Evolutionary conservation across 2,329 filamentous ascomycete genomes (phyloP).

Genomic region (Ophiocordyceps camponoti-leonardi): DNA sequence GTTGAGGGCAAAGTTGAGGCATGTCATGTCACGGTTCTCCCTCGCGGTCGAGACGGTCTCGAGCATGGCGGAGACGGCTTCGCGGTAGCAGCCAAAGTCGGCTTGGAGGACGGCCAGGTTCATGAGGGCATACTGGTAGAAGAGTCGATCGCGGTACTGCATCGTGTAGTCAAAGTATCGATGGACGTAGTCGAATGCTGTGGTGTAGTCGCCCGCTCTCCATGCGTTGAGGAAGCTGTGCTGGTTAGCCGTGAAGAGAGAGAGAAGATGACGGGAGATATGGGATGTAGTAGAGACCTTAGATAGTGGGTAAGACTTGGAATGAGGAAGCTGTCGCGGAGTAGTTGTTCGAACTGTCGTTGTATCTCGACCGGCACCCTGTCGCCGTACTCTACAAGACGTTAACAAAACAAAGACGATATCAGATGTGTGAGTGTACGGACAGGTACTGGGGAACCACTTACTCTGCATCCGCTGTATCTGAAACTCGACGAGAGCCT

Average conservation of each 20-base stretch:
- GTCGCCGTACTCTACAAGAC: conserved; percentile 47
- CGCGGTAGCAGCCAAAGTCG: conserved; percentile 80
- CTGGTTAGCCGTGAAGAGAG: background rate
- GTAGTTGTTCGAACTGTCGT: conserved; percentile 49
- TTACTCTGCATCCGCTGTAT: conserved; percentile 78
- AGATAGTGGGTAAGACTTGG: conserved; percentile 65
- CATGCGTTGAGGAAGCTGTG: conserved; percentile 75
- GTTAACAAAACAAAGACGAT: too few species aligned
- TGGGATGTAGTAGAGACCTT: conserved; percentile 25
- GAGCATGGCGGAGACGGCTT: conserved; percentile 86
- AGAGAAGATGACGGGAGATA: background rate
- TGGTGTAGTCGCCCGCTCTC: conserved; percentile 78
- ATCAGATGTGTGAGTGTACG: too few species aligned
- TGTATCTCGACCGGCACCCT: conserved; percentile 62
- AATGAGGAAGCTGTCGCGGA: conserved; percentile 48
- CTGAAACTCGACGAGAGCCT: conserved; percentile 71
- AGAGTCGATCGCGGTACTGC: conserved; percentile 64
- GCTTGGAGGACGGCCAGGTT: conserved; percentile 88
- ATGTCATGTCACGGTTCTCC: conserved; percentile 82
- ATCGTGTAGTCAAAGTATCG: conserved; percentile 96
- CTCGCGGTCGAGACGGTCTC: conserved; percentile 89
- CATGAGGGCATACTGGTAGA: conserved; percentile 89
- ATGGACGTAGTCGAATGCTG: conserved; percentile 79
- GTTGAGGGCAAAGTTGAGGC: conserved; percentile 85
- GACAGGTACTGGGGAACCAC: too few species aligned